Percentiles rank a stretch among this genome's conserved stretches.
Evolutionary conservation across 257 asterid genomes (phyloP).

Genomic region (Galeopsis tetrahit): DNA sequence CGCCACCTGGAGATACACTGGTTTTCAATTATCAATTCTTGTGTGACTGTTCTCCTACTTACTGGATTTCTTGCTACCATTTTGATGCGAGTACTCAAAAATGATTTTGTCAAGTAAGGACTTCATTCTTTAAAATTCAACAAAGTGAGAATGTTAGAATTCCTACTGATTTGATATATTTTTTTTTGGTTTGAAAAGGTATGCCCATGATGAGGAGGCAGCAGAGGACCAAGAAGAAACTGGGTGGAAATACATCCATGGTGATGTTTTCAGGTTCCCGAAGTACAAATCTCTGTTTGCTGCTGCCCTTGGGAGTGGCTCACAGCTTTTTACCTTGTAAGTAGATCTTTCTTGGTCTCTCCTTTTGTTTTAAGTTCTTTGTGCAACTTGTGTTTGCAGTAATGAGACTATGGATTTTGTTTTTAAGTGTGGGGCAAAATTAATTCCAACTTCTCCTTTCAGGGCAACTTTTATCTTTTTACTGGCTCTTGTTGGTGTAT

Average conservation of each 20-base stretch:
- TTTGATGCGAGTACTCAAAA: conserved; percentile 71
- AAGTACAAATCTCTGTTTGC: conserved; percentile 64
- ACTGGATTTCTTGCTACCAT: conserved; percentile 73
- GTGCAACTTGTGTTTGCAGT: background rate
- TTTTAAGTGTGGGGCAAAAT: background rate
- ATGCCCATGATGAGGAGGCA: conserved; percentile 76
- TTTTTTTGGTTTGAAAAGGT: conserved; percentile 40
- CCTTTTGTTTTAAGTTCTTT: background rate
- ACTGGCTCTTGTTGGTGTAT: conserved; percentile 71
- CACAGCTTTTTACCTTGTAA: conserved; percentile 74
- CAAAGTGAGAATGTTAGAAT: background rate
- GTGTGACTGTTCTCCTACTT: conserved; percentile 68
- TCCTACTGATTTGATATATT: conserved; percentile 20
- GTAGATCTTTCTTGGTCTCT: conserved; percentile 27
- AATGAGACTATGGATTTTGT: background rate
- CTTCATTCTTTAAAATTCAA: conserved; percentile 16
- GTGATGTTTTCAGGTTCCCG: conserved; percentile 77
- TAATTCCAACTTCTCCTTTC: conserved; percentile 19
- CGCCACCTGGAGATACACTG: conserved; percentile 73
- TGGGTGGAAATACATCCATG: conserved; percentile 80
- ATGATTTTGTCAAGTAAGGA: conserved; percentile 75
- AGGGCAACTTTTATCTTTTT: conserved; percentile 66
- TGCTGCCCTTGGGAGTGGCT: conserved; percentile 73
- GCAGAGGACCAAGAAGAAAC: conserved; percentile 76
- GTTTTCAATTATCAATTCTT: conserved; percentile 76